These are phyloP conservation scores for Papiliotrema fonsecae DNA, from an alignment of 1,284 basidiomycete species.

Conservation along the genomic window DNA sequence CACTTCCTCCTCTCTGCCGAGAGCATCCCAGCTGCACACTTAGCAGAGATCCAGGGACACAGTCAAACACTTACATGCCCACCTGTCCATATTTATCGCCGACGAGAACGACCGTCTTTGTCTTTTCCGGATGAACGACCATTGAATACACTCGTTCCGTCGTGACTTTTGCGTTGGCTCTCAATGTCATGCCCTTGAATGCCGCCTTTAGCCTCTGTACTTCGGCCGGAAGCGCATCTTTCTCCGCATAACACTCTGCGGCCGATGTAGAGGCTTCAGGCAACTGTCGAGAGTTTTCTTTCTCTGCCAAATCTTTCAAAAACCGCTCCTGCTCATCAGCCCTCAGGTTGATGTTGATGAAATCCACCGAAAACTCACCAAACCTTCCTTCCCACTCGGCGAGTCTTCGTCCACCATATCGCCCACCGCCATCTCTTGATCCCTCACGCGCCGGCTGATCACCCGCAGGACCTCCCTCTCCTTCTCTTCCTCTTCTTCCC, in stretches of 20 bases:
- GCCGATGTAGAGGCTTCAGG: conserved; percentile 19
- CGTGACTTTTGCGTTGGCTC: conserved; percentile 45
- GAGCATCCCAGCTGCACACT: conserved; percentile 40
- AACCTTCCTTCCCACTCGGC: conserved; percentile 10
- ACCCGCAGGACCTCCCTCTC: conserved; percentile 31
- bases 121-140: conserved; percentile 47
- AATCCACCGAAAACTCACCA: conserved; percentile 16
- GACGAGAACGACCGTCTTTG: conserved; percentile 48
- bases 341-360: not conserved
- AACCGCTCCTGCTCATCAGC: conserved; percentile 1
- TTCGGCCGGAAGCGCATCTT: conserved; percentile 16
- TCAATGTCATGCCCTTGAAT: conserved; percentile 36
- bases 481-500: conserved; percentile 31
- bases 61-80: conserved; percentile 42
- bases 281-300: not conserved
- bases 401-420: conserved; percentile 34
- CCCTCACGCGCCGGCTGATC: conserved; percentile 28
- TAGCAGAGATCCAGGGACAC: not conserved
- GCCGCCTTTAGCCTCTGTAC: conserved; percentile 25
- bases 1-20: conserved; percentile 21
- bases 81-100: conserved; percentile 50
- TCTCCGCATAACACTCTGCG: conserved; percentile 7
- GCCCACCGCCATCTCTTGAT: conserved; percentile 32
- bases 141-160: conserved; percentile 50
- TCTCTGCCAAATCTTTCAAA: not conserved